Base-by-base conservation (phyloP, 2,329 filamentous ascomycete species). In the Fusarium sp. region DNA sequence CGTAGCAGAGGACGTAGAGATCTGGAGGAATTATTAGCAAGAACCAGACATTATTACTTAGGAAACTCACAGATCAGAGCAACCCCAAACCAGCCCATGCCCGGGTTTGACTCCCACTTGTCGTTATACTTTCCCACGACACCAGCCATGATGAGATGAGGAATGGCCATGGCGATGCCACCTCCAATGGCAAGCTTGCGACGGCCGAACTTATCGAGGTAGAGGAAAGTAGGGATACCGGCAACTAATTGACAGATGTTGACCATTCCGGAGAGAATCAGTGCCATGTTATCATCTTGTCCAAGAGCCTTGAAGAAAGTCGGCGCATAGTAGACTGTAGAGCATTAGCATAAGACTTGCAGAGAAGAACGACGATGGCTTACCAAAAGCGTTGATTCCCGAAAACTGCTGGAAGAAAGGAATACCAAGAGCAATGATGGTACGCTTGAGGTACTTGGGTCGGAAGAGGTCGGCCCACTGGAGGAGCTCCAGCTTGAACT, bases 391-490 rank as follows among this genome's bases (percentile, higher is more conserved):
- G 13, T 51, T 51, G 3, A 51, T 51, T 51, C 47, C 47, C 12
- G 7, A 10, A 7, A 51, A 51, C 8, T 51, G 47, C 3, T 51
- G 47, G 5, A 51, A 51, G 36, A 51, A 51, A 0, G 47, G 47
- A 5, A 51, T 51, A 12, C 47, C 47, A 34, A 51, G 47, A 36
- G 47, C 47, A 2, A 53, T 65, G 7, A 75, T 56, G 0, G 81
- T 84, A 55, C 84, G 78, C 74, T 80, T 78, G 74, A 82, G 81
- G 65, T 79, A 83, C 37, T 82, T 82, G 11, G 77, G 77, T 27
- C 75, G 78, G 78, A 88, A 86, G 54, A 84, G 81, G 65, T 87
- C 85, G 1, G 73, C 57, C 85, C 85, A 86, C 4, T 79, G 76
- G 2, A 76, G 75, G 2, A 86, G 34, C 63, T 87, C 85, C 0